Base-by-base conservation (phyloP, 2,329 filamentous ascomycete species). In the Penicillium occitanis region DNA sequence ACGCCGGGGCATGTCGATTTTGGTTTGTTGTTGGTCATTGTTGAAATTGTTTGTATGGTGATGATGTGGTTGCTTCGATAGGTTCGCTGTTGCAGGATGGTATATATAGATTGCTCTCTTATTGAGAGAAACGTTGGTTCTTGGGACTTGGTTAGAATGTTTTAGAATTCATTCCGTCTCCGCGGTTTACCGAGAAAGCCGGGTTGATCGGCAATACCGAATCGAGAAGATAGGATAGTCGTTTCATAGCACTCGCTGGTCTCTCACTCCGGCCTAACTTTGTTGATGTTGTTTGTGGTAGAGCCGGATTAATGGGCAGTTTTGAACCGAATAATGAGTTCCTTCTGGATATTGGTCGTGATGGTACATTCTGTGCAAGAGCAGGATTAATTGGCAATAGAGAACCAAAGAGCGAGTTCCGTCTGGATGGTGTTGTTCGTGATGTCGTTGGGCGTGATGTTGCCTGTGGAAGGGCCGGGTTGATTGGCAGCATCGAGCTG, bases 161-260 rank as follows among this genome's bases (percentile, higher is more conserved):
- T 30, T 30, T 46, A 4, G 57, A 60, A 37, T 63, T 63, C 25
- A 42, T 51, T 22, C 35, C 44, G 22, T 60, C 53, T 14, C 19
- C 61, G 30, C 44, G 53, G 2, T 35, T 62, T 5, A 66, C 37
- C 25, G 58, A 51, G 13, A 61, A 66, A n/a, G 74, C 71, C 17
- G 75, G 75, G 22, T 78, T 77, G 28, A 77, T 75, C 6, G 75
- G 75, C 19, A 78, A 70, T 5, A 70, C 69, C 6, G 76, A 77
- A 46, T 72, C 69, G 8, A 75, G 64, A 17, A 77, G 72, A 37
- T 72, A 73, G 14, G 71, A 68, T 22, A 70, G 68, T 44, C 69
- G 68, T 28, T 51, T 61, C 42, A 57, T 50, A 5, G 62, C 33
- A 50, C 19, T 59, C 2, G 65, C 8, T 28, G 61, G 46, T n/a